A percentile compares a stretch with the other conserved stretches of the same genome.
Conservation (phyloP, 805 yeast genomes). For the Pichia phayaonensis region DNA sequence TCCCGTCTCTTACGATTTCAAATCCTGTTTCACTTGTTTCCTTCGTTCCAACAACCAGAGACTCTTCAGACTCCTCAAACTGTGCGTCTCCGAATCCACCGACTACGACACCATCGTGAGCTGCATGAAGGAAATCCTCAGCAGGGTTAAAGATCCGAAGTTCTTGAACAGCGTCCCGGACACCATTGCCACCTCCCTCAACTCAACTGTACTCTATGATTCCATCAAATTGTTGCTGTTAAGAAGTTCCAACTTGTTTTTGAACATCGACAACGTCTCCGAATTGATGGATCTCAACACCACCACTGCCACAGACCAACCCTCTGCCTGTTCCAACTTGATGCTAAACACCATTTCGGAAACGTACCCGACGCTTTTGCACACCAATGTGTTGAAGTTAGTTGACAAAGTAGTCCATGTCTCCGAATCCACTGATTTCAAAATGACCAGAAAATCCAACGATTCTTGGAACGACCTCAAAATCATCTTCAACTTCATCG, state of each 20-base stretch:
- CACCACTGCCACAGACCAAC: no score
- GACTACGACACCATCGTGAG: constrained; percentile 54
- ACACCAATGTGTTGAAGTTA: constrained; percentile 48
- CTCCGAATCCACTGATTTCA: background rate
- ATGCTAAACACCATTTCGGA: constrained; percentile 52
- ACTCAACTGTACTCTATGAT: constrained; percentile 42
- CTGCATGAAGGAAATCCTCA: constrained; percentile 55
- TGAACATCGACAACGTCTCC: constrained; percentile 57
- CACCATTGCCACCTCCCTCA: constrained; percentile 15
- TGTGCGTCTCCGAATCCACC: constrained; percentile 44
- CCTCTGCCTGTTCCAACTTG: constrained; percentile 34
- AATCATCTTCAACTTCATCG: constrained; percentile 52
- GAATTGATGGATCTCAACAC: constrained; percentile 42
- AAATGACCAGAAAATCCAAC: background rate
- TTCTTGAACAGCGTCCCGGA: constrained; percentile 25
- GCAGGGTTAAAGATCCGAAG: constrained; percentile 47
- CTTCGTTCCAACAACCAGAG: constrained; percentile 51
- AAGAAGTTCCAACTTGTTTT: constrained; percentile 52
- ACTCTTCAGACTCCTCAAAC: constrained; percentile 45
- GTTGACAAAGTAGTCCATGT: constrained; percentile 19
- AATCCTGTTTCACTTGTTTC: constrained; percentile 45
- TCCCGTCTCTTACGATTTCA: constrained; percentile 43
- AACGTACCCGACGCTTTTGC: constrained; percentile 56
- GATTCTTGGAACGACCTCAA: constrained; percentile 38
- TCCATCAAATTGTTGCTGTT: constrained; percentile 52